phyloP scores from a whole-genome alignment of 306 rosid species.

The Inga leiocalycina region DNA sequence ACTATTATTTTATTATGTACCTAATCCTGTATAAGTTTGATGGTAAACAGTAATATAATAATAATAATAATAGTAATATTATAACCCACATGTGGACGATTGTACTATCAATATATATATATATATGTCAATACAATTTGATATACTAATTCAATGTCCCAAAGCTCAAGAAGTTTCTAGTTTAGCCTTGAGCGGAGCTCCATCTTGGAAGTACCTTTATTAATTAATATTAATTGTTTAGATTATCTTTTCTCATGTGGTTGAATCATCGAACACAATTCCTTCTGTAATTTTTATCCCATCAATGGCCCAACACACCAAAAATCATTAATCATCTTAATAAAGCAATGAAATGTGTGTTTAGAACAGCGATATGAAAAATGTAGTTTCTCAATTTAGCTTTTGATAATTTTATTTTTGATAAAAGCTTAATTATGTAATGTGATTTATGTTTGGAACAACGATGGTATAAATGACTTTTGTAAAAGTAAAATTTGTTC shows the following conservation, averaged over 20 bases:
- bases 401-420: too few relatives aligned
- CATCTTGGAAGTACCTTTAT: background rate
- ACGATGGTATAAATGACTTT: too few relatives aligned
- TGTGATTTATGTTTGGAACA: too few relatives aligned
- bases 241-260: background rate
- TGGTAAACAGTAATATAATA: background rate
- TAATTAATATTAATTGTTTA: background rate
- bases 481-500: too few relatives aligned
- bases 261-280: background rate
- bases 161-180: background rate
- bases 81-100: background rate
- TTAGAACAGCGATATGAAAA: too few relatives aligned
- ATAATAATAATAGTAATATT: background rate
- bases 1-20: background rate
- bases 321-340: background rate
- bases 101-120: too few relatives aligned
- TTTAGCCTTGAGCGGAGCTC: too few relatives aligned
- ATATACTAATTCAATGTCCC: background rate
- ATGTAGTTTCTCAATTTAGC: too few relatives aligned
- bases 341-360: background rate
- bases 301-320: background rate
- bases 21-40: background rate
- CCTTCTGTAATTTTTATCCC: background rate
- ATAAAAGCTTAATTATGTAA: too few relatives aligned
- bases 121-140: background rate